Evolutionary conservation across 1,284 basidiomycete species (phyloP), one percentile per base, ranked within the genome.

Genomic region (Austroboletus novae-zelandiae): DNA sequence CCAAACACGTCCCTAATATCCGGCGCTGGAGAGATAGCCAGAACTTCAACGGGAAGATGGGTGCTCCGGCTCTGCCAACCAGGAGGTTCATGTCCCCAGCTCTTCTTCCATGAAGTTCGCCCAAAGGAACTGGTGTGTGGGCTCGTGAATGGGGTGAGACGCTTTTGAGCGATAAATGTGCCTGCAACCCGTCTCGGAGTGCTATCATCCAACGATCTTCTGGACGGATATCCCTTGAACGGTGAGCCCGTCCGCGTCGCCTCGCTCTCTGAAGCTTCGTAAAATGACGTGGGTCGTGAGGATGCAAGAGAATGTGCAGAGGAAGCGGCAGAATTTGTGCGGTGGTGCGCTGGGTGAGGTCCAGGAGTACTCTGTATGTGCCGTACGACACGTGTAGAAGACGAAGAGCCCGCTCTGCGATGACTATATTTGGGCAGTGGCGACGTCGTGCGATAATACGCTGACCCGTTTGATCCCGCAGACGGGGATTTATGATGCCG

Each of bases 71-170:
- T 82, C 59, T 86, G 83, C 89, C 89, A 91, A 8, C 89, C 88
- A 8, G 89, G 89, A 5, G 89, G 89, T 61, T 91, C 89, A 30
- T 84, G 71, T 1, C 89, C 89, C 89, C 89, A 91, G 9, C 84
- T 81, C 67, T 89, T 90, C 74, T 89, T 91, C 89, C 89, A 91
- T 62, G 86, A 87, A 17, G 84, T 83, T n/a, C 86, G 78, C 23
- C 84, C 80, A 34, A 83, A 59, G 4, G 78, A 76, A 43, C 72
- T 67, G 41, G 65, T 23, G 53, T 64, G 53, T 10, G 83, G 82
- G 55, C 79, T 83, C 57, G 72, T 70, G 61, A 89, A 89, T 2
- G 85, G 79, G 2, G 79, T 83, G 51, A 78, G 73, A 36, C 85
- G 78, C 65, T 89, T 90, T 64, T 89, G 86, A 14, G 89, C 89